phyloP scores from a whole-genome alignment of 2,329 filamentous ascomycete genomes.

The Graphilbum ipis-grandicollis region DNA sequence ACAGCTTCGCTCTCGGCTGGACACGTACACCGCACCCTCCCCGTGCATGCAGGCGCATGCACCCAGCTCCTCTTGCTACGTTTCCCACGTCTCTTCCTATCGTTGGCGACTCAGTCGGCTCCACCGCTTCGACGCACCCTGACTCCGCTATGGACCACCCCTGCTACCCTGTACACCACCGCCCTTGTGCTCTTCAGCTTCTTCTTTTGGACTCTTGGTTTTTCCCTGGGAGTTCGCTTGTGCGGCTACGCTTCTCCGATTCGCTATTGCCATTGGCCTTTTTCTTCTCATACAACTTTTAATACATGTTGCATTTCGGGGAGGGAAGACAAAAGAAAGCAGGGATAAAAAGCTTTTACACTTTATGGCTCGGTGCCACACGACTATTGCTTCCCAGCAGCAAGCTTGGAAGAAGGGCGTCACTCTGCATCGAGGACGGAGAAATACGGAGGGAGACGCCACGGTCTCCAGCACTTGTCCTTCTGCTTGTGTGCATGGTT shows the following conservation, averaged over 20 bases:
- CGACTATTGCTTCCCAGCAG: constrained; percentile 11
- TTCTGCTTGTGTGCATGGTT: too few species aligned
- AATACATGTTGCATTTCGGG: constrained; percentile 14
- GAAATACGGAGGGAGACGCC: background rate
- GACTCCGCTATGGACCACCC: background rate
- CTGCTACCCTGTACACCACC: background rate
- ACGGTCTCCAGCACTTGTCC: too few species aligned
- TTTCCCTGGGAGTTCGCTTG: too few species aligned
- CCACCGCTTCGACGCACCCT: background rate
- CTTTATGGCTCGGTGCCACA: constrained; percentile 15
- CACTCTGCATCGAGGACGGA: background rate
- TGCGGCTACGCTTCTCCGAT: background rate
- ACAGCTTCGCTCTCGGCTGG: background rate
- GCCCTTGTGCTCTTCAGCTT: too few species aligned
- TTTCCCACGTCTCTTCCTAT: background rate
- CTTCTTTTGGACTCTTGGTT: too few species aligned
- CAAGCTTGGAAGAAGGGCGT: constrained; percentile 6
- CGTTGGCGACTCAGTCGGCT: background rate
- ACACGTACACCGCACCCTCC: background rate
- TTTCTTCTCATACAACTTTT: constrained; percentile 12
- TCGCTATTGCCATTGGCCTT: background rate
- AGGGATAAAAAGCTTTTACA: constrained; percentile 10
- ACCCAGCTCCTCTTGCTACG: background rate
- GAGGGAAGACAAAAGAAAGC: background rate
- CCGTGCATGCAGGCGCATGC: background rate